A percentile compares a stretch with the other conserved stretches of the same genome.
Conservation (phyloP, 1,139 yeast genomes). For the Lodderomyces elongisporus region DNA sequence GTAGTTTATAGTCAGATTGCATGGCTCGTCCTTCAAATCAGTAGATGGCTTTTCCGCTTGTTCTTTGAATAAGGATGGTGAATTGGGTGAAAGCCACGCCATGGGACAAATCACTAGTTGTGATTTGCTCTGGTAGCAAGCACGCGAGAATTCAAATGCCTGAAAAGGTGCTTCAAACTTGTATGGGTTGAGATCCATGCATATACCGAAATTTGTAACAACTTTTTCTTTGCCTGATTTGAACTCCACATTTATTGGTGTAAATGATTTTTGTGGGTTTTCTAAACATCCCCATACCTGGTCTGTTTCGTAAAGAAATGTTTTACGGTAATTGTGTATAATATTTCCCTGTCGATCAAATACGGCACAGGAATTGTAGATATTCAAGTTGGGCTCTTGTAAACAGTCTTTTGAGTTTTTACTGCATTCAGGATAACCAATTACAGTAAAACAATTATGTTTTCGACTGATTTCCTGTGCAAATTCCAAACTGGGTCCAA, state of each 20-base stretch:
- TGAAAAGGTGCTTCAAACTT: slow-evolving; percentile 76
- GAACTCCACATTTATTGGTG: slow-evolving; percentile 33
- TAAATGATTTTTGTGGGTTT: slow-evolving; percentile 49
- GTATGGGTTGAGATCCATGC: slow-evolving; percentile 92
- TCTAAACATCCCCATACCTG: slow-evolving; percentile 77
- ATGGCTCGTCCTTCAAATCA: slow-evolving; percentile 14
- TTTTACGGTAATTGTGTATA: slow-evolving; percentile 68
- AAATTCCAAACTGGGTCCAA: slow-evolving; percentile 48
- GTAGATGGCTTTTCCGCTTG: slow-evolving; percentile 1
- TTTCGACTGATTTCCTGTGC: slow-evolving; percentile 50
- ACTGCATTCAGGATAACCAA: slow-evolving; percentile 73
- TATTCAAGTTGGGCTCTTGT: slow-evolving; percentile 11
- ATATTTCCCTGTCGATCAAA: slow-evolving; percentile 55
- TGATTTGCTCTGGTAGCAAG: slow-evolving; percentile 45
- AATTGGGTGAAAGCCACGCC: slow-evolving; percentile 73
- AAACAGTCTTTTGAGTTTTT: too few species aligned
- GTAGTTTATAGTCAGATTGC: slow-evolving; percentile 36
- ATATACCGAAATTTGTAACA: slow-evolving; percentile 69
- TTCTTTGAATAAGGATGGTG: slow-evolving; percentile 34
- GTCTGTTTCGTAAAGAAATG: slow-evolving; percentile 76
- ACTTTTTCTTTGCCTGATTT: slow-evolving; percentile 13
- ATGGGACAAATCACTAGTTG: slow-evolving; percentile 70
- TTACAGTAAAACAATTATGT: slow-evolving; percentile 61
- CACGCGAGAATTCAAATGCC: slow-evolving; percentile 63
- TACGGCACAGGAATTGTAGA: slow-evolving; percentile 72